Base-by-base conservation (phyloP, 1,284 basidiomycete species). In the Pseudozyma sp. region DNA sequence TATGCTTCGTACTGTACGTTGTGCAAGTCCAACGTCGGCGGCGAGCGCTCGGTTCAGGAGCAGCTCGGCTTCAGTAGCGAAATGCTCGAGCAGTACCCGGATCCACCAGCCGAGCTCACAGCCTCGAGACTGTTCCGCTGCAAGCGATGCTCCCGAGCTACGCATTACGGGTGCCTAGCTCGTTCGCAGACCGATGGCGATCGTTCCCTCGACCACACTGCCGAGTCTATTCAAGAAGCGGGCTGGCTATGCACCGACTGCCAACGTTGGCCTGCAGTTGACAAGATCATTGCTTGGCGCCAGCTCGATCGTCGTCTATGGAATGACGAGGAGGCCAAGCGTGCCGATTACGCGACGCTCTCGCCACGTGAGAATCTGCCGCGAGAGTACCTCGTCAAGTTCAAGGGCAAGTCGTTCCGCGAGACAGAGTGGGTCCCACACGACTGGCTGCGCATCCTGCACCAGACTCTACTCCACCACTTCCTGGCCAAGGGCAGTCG, bases 301-400 rank as follows among this genome's bases (percentile, higher is more conserved):
- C 71, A 68, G 37, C 56, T 74, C 13, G 65, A 63, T 17, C 56
- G 59, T 24, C 39, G 48, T 29, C 59, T 59, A 8, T 68, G 66
- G 58, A 53, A 47, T 33, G 68, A 71, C 51, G 74, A 64, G 14
- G 63, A 58, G 24, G 54, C 57, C 31, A 59, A 61, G 44, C 40
- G 53, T 39, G 43, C 58, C 33, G 44, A 50, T 11, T 66, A 71
- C 19, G 59, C 75, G 10, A 52, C 37, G 8, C 40, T 68, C 11
- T 71, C 62, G 8, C 45, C 55, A 16, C 54, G 49, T 37, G 75
- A 79, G 45, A 64, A 69, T 17, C 50, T 79, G 42, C 50, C 61
- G 6, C 64, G 77, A n/a, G 77, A 79, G 35, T 79, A 79, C 52
- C 68, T 79, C 39, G 77, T 79, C 74, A 77, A 75, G 51, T 79